phyloP scores from a whole-genome alignment of 1,284 basidiomycete species.

The Takashimella koratensis region DNA sequence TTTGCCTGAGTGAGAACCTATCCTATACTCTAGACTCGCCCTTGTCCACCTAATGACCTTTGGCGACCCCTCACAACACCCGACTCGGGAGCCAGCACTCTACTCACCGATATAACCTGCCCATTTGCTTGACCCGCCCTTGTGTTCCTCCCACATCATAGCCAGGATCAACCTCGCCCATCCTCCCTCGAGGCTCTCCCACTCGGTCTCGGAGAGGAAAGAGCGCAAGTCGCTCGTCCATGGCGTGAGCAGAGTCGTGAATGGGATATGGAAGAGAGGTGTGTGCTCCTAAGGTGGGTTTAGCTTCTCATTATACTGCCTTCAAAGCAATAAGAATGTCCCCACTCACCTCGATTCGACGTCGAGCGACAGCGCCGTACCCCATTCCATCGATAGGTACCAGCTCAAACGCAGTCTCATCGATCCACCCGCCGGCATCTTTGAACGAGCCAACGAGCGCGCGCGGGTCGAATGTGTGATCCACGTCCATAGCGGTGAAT shows the following conservation, averaged over 20 bases:
- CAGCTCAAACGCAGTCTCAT: slow-evolving; percentile 25
- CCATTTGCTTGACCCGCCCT: slow-evolving; percentile 62
- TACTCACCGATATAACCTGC: slow-evolving; percentile 62
- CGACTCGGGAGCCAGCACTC: too few relatives aligned
- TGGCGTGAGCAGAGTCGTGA: slow-evolving; percentile 70
- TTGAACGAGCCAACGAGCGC: slow-evolving; percentile 29
- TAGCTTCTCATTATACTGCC: too few relatives aligned
- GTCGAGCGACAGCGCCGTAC: slow-evolving; percentile 40
- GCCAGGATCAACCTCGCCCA: slow-evolving; percentile 87
- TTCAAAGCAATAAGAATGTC: too few relatives aligned
- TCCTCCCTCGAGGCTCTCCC: slow-evolving; percentile 64
- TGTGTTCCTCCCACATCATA: slow-evolving; percentile 88
- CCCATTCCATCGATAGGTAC: slow-evolving; percentile 41
- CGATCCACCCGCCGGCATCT: slow-evolving; percentile 36
- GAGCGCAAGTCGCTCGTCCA: slow-evolving; percentile 65
- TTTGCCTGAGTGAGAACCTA: too few relatives aligned
- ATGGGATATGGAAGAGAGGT: slow-evolving; percentile 77
- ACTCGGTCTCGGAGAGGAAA: slow-evolving; percentile 56
- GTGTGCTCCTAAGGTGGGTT: slow-evolving; percentile 30
- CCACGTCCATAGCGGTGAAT: neutral
- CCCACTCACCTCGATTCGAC: slow-evolving; percentile 48
- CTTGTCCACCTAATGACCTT: too few relatives aligned
- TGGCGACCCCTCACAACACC: too few relatives aligned
- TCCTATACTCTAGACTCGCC: too few relatives aligned
- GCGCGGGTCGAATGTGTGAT: slow-evolving; percentile 11